Base-by-base conservation (phyloP, 352 stramenopile species). In the Phytophthora chlamydospora region DNA sequence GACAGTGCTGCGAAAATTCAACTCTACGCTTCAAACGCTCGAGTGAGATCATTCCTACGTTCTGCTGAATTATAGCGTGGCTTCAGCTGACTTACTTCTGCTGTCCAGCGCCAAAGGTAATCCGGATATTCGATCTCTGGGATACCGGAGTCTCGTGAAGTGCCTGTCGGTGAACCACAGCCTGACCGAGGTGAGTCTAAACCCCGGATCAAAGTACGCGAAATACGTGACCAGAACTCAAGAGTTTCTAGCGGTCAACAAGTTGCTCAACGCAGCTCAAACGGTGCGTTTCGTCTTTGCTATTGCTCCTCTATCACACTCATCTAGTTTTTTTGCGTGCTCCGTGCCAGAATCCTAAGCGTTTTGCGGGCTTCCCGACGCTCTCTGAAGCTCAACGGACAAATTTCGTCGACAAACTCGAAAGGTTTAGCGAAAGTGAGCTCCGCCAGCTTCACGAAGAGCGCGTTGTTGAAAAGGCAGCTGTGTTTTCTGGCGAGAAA, bases 361-460 rank as follows among this genome's bases (percentile, higher is more conserved):
- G 36, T 11, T 74, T 74, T 54, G 34, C 69, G 66, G 66, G 73
- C 14, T 83, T 83, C 41, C 66, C 66, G 0, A 47, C 56, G 7
- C 62, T 90, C 0, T 80, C 74, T 4, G 71, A 84, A 11, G 52
- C 53, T 0, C 60, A 84, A 24, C 76, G 81, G 11, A 85, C 78
- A 13, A 90, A 90, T 29, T 87, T 91, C 46, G 71, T 93, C 24
- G 60, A 86, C 21, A 93, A 93, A 56, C 50, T 90, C 21, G 49
- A 78, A 29, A 67, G 73, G 42, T 66, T 89, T 45, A 90, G 75
- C 27, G 81, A 90, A 36, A 55, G 8, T 4, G 80, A 92, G 36
- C 69, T 92, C 0, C 50, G 69, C 14, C 43, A 66, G 45, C 54
- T 93, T 0, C 71, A 72, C n/a, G 51, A 66, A 13, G 66, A 76